Evolutionary conservation across 2,329 filamentous ascomycete genomes (phyloP), one percentile per base, ranked within the genome.

Genomic region (Sclerotinia subarctica): DNA sequence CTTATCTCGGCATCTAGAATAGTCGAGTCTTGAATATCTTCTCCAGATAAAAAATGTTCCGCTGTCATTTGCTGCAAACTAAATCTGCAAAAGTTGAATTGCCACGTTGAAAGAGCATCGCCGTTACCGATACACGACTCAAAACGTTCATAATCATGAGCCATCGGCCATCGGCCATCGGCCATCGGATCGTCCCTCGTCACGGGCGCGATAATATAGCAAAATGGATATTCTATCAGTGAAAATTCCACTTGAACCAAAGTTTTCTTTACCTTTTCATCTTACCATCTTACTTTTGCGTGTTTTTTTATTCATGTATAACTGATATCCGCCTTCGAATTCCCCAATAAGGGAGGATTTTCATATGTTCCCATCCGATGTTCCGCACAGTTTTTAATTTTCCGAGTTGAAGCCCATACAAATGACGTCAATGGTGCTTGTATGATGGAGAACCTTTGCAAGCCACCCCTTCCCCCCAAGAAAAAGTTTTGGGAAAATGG

Each of bases 391-490:
- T 29, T 29, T 2, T 42, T 42, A 42, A n/a, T 17, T 32, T 59
- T 59, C 42, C 6, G 11, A n/a, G 26, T 10, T 3, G 3, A 8
- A 13, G 13, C 21, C 57, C 57, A 47, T 0, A 60, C 46, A 60
- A 60, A 60, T 59, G 56, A 59, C 56, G 56, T 59, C 56, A 46
- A 2, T 6, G 42, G 26, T 44, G 56, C 38, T 59, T 59, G 56
- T 59, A 44, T 46, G 19, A n/a, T 46, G 56, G 56, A 46, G 56
- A 42, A 59, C 56, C 38, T 59, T 38, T 24, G 38, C 38, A 29
- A 46, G 38, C 17, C 5, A 44, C 24, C 24, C 56, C 17, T 21
- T 35, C 38, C 35, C 35, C 35, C 35, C 35, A 38, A 26, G 44
- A 29, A 32, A 21, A 42, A 24, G 21, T 19, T 29, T 58, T 26